phyloP scores from a whole-genome alignment of 2,329 filamentous ascomycete species.

The Xylaria arbuscula region DNA sequence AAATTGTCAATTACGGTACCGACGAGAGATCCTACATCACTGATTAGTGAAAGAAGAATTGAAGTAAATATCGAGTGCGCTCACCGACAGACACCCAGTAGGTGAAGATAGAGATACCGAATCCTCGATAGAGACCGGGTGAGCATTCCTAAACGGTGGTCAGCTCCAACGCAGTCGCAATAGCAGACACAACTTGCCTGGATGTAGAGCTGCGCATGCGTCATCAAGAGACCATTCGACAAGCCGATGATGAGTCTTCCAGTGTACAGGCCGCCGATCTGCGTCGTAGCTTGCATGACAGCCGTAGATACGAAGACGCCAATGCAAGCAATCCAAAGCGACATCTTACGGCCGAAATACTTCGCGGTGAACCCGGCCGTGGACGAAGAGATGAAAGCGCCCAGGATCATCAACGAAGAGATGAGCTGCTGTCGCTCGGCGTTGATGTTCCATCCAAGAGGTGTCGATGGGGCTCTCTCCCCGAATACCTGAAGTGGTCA shows the following conservation, averaged over 20 bases:
- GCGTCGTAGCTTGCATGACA: conserved; percentile 62
- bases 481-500: conserved; percentile 46
- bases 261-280: conserved; percentile 60
- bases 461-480: conserved; percentile 40
- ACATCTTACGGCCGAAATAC: conserved; percentile 52
- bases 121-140: conserved; percentile 59
- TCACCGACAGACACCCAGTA: conserved; percentile 61
- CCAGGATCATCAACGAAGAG: conserved; percentile 60
- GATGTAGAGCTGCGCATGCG: conserved; percentile 47
- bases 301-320: conserved; percentile 57
- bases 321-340: conserved; percentile 55
- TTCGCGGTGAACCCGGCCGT: conserved; percentile 55
- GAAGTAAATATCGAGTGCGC: conserved; percentile 31
- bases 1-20: conserved; percentile 65
- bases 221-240: conserved; percentile 55
- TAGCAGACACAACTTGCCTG: conserved; percentile 31
- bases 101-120: conserved; percentile 60
- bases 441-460: conserved; percentile 48
- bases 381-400: conserved; percentile 58
- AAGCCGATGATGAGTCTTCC: conserved; percentile 62
- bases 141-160: conserved; percentile 55
- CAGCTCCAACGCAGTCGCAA: conserved; percentile 15
- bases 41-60: conserved; percentile 13
- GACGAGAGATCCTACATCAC: conserved; percentile 58
- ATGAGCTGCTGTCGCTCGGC: conserved; percentile 60